Percentiles rank a stretch among this genome's conserved stretches.
These are phyloP conservation scores for Cinnamomum micranthum DNA, from an alignment of 164 flowering plant genomes.

Conservation along the genomic window DNA sequence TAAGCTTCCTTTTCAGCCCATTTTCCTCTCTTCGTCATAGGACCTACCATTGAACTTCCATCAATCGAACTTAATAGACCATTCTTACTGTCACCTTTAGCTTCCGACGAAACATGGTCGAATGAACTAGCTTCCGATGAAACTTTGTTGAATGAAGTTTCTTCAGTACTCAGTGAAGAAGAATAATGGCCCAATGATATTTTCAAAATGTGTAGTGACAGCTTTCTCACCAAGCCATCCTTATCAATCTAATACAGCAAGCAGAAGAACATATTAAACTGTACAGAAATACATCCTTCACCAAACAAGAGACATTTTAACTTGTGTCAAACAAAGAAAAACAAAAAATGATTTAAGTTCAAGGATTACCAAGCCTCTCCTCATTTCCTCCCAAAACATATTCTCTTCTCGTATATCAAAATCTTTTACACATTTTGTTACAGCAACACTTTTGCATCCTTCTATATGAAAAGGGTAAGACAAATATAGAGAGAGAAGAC, in stretches of 20 bases:
- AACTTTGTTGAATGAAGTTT: conserved; percentile 14
- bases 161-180: conserved; percentile 20
- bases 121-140: conserved; percentile 16
- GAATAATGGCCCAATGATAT: conserved; percentile 21
- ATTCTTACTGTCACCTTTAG: not conserved
- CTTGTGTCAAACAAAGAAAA: not conserved
- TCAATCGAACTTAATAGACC: conserved; percentile 15
- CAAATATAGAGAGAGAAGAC: conserved; percentile 60
- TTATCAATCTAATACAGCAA: conserved; percentile 59
- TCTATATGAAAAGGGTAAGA: conserved; percentile 35
- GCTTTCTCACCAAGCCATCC: conserved; percentile 80
- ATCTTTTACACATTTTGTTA: conserved; percentile 23
- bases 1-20: conserved; percentile 95
- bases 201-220: conserved; percentile 70
- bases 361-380: conserved; percentile 71
- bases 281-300: not conserved
- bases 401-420: conserved; percentile 57
- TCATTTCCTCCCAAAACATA: conserved; percentile 79
- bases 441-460: conserved; percentile 23
- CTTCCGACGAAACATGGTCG: conserved; percentile 20
- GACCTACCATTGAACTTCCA: conserved; percentile 23
- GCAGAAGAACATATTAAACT: not conserved
- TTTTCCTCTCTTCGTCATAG: conserved; percentile 56
- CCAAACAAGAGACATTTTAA: conserved; percentile 6
- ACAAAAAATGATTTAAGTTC: not conserved